A percentile compares a stretch with the other conserved stretches of the same genome.
phyloP scores from a whole-genome alignment of 1,284 basidiomycete species.

The Ceratobasidium sp. region DNA sequence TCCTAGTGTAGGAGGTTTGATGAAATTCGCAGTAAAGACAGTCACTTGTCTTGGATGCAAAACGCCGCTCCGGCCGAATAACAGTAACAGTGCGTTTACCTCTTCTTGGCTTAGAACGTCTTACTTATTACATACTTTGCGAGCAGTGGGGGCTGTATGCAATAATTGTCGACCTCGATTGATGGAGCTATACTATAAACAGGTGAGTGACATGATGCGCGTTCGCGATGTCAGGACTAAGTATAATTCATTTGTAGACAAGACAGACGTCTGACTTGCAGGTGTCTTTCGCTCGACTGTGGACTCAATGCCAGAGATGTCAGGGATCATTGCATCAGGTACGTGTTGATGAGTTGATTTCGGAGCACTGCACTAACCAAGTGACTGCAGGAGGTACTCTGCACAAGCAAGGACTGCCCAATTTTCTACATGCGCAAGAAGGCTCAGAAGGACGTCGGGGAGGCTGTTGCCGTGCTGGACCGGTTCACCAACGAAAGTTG shows the following conservation, averaged over 20 bases:
- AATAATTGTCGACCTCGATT: conserved; percentile 89
- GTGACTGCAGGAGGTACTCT: conserved; percentile 86
- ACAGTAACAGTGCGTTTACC: conserved; percentile 73
- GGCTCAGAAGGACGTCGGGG: conserved; percentile 94
- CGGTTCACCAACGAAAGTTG: conserved; percentile 83
- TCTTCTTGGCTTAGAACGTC: conserved; percentile 20
- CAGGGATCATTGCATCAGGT: conserved; percentile 96
- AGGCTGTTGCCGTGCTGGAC: conserved; percentile 80
- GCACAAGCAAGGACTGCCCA: conserved; percentile 96
- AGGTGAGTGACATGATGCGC: conserved; percentile 63
- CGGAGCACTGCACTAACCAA: not conserved
- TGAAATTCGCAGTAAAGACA: conserved; percentile 97
- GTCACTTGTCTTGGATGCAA: conserved; percentile 95
- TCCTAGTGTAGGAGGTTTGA: conserved; percentile 92
- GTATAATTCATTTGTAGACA: conserved; percentile 54
- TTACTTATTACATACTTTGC: conserved; percentile 29
- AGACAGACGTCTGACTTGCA: conserved; percentile 81
- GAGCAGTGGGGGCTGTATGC: conserved; percentile 88
- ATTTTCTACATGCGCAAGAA: conserved; percentile 99
- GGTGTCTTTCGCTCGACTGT: conserved; percentile 90
- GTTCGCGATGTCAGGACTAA: not conserved
- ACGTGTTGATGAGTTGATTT: conserved; percentile 48
- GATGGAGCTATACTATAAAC: conserved; percentile 92
- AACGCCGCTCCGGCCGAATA: conserved; percentile 80
- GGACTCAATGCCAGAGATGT: conserved; percentile 97